Evolutionary conservation across 2,329 filamentous ascomycete genomes (phyloP).

Genomic region (Verticillium isaacii): DNA sequence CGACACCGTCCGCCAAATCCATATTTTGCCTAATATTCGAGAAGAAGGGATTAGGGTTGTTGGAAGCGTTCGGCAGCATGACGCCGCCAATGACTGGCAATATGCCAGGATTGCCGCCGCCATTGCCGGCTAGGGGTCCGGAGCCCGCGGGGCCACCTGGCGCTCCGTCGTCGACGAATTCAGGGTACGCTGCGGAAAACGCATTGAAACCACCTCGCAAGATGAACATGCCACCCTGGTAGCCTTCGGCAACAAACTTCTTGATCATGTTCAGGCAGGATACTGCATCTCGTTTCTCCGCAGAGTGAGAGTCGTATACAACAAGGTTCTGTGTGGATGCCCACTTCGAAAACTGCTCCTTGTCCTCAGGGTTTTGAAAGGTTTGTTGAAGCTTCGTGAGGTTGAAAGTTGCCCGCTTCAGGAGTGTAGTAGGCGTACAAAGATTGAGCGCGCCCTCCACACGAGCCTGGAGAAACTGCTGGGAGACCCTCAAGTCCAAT

Average conservation of each 20-base stretch:
- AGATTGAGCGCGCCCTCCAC: constrained; percentile 82
- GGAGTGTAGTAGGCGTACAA: constrained; percentile 88
- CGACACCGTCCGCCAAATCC: constrained; percentile 89
- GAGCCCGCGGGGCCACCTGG: constrained; percentile 22
- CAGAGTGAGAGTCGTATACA: constrained; percentile 78
- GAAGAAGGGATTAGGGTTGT: constrained; percentile 83
- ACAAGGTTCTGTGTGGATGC: constrained; percentile 68
- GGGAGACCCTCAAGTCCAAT: constrained; percentile 81
- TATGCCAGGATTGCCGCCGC: constrained; percentile 32
- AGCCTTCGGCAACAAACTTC: constrained; percentile 86
- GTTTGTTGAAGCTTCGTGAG: constrained; percentile 83
- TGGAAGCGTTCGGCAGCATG: constrained; percentile 65
- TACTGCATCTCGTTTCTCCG: constrained; percentile 73
- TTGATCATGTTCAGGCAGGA: constrained; percentile 83
- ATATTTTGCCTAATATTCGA: constrained; percentile 95
- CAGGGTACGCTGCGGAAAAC: constrained; percentile 64
- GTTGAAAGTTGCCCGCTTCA: constrained; percentile 89
- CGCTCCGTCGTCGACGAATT: constrained; percentile 52
- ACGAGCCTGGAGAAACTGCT: constrained; percentile 71
- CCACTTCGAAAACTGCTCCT: constrained; percentile 73
- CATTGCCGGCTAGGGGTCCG: neutral
- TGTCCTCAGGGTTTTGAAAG: constrained; percentile 68
- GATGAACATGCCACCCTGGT: constrained; percentile 67
- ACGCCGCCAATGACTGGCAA: constrained; percentile 87
- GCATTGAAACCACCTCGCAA: constrained; percentile 76